phyloP scores from a whole-genome alignment of 495 filamentous ascomycete species.

The Hypoxylon rickii region DNA sequence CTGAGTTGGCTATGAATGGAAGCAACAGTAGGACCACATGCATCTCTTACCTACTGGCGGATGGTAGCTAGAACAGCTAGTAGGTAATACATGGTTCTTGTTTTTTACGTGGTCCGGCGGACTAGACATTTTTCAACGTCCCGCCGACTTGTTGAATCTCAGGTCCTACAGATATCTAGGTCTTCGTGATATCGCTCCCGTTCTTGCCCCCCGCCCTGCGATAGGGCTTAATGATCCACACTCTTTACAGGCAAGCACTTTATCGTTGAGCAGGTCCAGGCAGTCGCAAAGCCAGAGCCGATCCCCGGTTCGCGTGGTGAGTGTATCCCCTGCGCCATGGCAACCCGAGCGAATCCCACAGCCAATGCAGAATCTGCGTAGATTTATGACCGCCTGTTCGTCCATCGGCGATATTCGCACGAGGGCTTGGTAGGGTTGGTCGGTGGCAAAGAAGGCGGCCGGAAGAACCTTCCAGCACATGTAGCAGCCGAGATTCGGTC shows the following conservation, averaged over 20 bases:
- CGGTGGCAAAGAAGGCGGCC: constrained; percentile 21
- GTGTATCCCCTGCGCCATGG: constrained; percentile 27
- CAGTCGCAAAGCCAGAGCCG: constrained; percentile 35
- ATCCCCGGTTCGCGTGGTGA: constrained; percentile 19
- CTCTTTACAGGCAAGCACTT: constrained; percentile 7
- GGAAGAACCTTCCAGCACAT: constrained; percentile 29
- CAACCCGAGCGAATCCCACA: constrained; percentile 32
- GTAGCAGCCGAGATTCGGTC: constrained; percentile 31
- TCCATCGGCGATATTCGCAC: constrained; percentile 1
- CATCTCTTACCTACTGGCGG: no score
- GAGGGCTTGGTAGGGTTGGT: constrained; percentile 26
- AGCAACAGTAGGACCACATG: no score
- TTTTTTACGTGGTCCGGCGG: no score
- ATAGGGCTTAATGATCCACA: constrained; percentile 25
- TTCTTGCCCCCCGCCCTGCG: background rate
- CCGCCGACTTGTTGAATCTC: background rate
- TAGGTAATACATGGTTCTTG: no score
- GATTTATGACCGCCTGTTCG: constrained; percentile 14
- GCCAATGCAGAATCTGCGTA: constrained; percentile 35
- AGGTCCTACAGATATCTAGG: background rate
- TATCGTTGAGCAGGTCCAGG: constrained; percentile 8
- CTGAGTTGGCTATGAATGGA: no score
- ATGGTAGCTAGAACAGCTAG: no score
- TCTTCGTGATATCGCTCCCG: background rate
- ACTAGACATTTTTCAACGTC: no score